These are phyloP conservation scores for Microcera coccophila DNA, from an alignment of 2,329 filamentous ascomycete genomes.

Conservation along the genomic window DNA sequence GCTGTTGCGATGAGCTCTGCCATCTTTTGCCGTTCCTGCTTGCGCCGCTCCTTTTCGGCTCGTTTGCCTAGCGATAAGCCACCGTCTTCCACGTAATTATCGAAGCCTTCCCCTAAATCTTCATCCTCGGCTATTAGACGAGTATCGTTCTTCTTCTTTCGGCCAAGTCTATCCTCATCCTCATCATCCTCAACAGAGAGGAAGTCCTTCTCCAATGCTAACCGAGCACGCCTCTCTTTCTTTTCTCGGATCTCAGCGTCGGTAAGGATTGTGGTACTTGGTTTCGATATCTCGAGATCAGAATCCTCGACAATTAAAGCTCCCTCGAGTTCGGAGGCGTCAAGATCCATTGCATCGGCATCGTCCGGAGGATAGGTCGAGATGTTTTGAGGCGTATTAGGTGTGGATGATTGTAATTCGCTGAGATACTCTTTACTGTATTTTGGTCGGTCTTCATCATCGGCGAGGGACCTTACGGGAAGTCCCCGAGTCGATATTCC, in stretches of 20 bases:
- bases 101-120: conserved; percentile 88
- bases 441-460: conserved; percentile 65
- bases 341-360: conserved; percentile 52
- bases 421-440: conserved; percentile 86
- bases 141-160: conserved; percentile 63
- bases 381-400: conserved; percentile 70
- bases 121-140: conserved; percentile 82
- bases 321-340: conserved; percentile 59
- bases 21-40: conserved; percentile 70
- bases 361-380: conserved; percentile 42
- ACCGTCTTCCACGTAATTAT: conserved; percentile 85
- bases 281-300: conserved; percentile 31
- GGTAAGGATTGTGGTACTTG: conserved; percentile 61
- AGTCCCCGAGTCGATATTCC: conserved; percentile 46
- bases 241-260: conserved; percentile 85
- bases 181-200: conserved; percentile 61
- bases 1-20: conserved; percentile 77
- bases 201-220: conserved; percentile 67
- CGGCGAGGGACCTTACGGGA: conserved; percentile 53
- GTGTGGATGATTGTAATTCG: conserved; percentile 81
- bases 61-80: conserved; percentile 72
- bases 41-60: conserved; percentile 68
- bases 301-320: conserved; percentile 59
- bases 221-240: conserved; percentile 79
- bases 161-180: conserved; percentile 43